Percentiles rank a stretch among this genome's conserved stretches.
These are phyloP conservation scores for Dioscorea zingiberensis DNA, from an alignment of 106 monocot species.

Conservation along the genomic window DNA sequence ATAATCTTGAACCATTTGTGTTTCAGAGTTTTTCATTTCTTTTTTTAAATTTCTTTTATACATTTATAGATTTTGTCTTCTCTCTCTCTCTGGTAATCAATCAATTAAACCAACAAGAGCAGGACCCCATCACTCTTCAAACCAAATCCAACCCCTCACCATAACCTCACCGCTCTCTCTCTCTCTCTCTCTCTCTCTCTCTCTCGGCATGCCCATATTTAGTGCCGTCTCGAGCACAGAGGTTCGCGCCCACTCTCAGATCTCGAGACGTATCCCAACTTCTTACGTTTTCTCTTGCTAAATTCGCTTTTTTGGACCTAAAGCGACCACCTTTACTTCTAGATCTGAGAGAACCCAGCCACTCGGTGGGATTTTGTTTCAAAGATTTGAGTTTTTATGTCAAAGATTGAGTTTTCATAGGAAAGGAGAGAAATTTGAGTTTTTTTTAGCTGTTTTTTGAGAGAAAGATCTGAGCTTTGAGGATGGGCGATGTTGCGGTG, in stretches of 20 bases:
- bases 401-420: neutral
- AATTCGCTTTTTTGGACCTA: neutral
- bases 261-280: conserved; percentile 3
- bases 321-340: neutral
- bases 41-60: too few relatives aligned
- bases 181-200: too few relatives aligned
- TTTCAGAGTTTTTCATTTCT: too few relatives aligned
- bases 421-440: neutral
- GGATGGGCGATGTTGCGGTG: neutral
- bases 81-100: too few relatives aligned
- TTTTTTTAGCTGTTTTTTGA: neutral
- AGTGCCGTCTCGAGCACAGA: too few relatives aligned
- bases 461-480: neutral
- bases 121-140: too few relatives aligned
- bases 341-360: neutral
- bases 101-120: too few relatives aligned
- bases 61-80: too few relatives aligned
- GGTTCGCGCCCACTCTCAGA: neutral
- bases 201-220: too few relatives aligned
- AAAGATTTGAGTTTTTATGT: neutral
- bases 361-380: neutral
- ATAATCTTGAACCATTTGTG: too few relatives aligned
- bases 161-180: too few relatives aligned
- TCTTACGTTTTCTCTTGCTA: neutral
- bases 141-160: too few relatives aligned